Conservation (phyloP, 1,139 yeast species). For the Protomyces gravidus region DNA sequence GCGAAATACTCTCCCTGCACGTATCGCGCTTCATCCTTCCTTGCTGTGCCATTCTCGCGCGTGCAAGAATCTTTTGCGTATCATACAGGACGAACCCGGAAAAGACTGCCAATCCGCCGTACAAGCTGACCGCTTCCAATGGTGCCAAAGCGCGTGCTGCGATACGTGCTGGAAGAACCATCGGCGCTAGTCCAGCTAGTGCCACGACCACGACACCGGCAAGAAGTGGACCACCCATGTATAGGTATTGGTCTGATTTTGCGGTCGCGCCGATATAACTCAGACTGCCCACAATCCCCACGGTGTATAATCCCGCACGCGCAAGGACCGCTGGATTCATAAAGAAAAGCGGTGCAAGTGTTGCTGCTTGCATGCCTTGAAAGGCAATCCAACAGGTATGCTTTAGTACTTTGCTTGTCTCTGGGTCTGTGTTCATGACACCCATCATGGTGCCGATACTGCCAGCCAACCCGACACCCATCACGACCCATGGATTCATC, state of each 20-base stretch:
- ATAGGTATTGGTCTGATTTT: slow-evolving; percentile 21
- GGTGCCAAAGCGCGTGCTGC: slow-evolving; percentile 25
- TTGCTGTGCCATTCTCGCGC: slow-evolving; percentile 24
- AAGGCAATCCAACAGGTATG: slow-evolving; percentile 27
- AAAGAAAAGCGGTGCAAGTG: slow-evolving; percentile 25
- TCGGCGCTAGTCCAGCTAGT: slow-evolving; percentile 28
- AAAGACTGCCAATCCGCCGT: slow-evolving; percentile 28
- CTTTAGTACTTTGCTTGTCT: slow-evolving; percentile 4
- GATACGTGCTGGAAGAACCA: slow-evolving; percentile 23
- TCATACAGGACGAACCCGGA: slow-evolving; percentile 24
- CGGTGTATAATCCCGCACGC: slow-evolving; percentile 27
- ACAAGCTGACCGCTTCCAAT: slow-evolving; percentile 17
- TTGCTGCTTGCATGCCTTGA: slow-evolving; percentile 27
- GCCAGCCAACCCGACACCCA: slow-evolving; percentile 24
- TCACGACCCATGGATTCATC: slow-evolving; percentile 28
- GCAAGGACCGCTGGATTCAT: slow-evolving; percentile 27
- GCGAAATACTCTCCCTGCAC: slow-evolving; percentile 18
- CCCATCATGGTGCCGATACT: slow-evolving; percentile 28
- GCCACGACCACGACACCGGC: slow-evolving; percentile 27
- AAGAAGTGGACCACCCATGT: slow-evolving; percentile 28
- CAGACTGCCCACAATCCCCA: slow-evolving; percentile 27
- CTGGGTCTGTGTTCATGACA: slow-evolving; percentile 21
- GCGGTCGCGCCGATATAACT: slow-evolving; percentile 28
- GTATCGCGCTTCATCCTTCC: slow-evolving; percentile 25
- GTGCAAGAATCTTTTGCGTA: slow-evolving; percentile 18